Conservation (phyloP, 768 basidiomycete species). For the Dentipellis sp. region DNA sequence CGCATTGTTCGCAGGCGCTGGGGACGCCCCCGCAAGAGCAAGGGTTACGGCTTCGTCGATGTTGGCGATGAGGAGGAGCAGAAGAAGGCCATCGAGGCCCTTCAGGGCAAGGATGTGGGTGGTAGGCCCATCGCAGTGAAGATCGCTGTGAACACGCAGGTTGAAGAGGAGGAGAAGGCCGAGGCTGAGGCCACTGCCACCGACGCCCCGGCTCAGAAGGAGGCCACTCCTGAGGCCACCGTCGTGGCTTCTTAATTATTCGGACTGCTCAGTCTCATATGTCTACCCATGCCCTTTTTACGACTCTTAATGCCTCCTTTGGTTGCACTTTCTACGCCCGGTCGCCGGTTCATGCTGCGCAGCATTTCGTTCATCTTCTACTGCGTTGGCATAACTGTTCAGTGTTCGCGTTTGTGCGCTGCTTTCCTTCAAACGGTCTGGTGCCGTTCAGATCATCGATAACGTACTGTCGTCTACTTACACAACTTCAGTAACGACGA, state of each 20-base stretch:
- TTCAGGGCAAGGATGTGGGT: constrained; percentile 82
- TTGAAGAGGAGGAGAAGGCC: constrained; percentile 27
- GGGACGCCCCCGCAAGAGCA: constrained; percentile 81
- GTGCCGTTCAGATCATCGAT: constrained; percentile 30
- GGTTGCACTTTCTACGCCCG: constrained; percentile 1
- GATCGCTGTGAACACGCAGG: constrained; percentile 83
- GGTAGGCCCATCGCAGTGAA: constrained; percentile 88
- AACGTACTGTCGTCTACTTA: constrained; percentile 15
- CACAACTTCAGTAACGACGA: neutral
- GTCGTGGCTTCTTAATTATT: constrained; percentile 11
- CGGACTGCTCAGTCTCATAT: neutral
- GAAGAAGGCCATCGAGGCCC: constrained; percentile 78
- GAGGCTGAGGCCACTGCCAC: constrained; percentile 7
- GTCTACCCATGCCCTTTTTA: constrained; percentile 4
- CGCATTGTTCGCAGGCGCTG: constrained; percentile 83
- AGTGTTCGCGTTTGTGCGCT: constrained; percentile 18
- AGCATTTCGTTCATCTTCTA: constrained; percentile 22
- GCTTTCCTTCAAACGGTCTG: constrained; percentile 29
- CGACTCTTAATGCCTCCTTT: constrained; percentile 15
- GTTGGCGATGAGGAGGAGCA: constrained; percentile 86
- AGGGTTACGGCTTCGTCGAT: constrained; percentile 98
- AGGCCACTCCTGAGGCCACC: constrained; percentile 11
- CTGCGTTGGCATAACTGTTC: neutral
- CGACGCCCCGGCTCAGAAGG: constrained; percentile 9
- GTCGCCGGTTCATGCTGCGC: neutral